Conservation (phyloP, 2,329 filamentous ascomycete genomes). For the Penicillium sp. region DNA sequence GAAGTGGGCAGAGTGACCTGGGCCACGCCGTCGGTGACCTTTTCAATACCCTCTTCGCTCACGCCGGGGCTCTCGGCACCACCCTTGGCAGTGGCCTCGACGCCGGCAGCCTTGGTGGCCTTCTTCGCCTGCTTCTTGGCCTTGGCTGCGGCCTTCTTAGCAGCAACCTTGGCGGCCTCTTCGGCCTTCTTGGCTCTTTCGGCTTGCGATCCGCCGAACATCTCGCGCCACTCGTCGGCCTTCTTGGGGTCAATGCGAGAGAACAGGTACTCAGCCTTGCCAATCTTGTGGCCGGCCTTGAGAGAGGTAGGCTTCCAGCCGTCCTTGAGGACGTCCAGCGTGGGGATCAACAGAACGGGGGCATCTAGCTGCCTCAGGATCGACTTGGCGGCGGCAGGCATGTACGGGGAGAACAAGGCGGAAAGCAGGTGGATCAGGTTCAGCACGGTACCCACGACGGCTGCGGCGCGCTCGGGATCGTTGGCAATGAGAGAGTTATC, state of each 20-base stretch:
- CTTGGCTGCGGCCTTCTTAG: slow-evolving; percentile 40
- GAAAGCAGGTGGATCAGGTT: slow-evolving; percentile 83
- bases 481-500: slow-evolving; percentile 61
- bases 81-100: slow-evolving; percentile 39
- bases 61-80: slow-evolving; percentile 28
- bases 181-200: slow-evolving; percentile 69
- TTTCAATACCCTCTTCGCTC: slow-evolving; percentile 33
- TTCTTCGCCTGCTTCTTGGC: slow-evolving; percentile 36
- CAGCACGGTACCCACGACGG: slow-evolving; percentile 72
- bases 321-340: slow-evolving; percentile 48
- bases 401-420: slow-evolving; percentile 75
- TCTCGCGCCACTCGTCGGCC: slow-evolving; percentile 76
- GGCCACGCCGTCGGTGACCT: slow-evolving; percentile 42
- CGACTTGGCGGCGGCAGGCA: slow-evolving; percentile 71
- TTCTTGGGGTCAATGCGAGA: slow-evolving; percentile 78
- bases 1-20: slow-evolving; percentile 45
- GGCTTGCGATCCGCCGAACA: slow-evolving; percentile 66
- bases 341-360: slow-evolving; percentile 60
- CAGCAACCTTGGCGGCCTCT: slow-evolving; percentile 41
- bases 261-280: slow-evolving; percentile 77
- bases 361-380: slow-evolving; percentile 75
- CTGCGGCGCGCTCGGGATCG: slow-evolving; percentile 59
- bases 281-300: slow-evolving; percentile 74
- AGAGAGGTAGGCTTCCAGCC: slow-evolving; percentile 62
- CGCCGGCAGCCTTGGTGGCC: slow-evolving; percentile 34